A percentile compares a stretch with the other conserved stretches of the same genome.
These are phyloP conservation scores for Plectosphaerella cucumerina DNA, from an alignment of 2,329 filamentous ascomycete species.

Conservation along the genomic window DNA sequence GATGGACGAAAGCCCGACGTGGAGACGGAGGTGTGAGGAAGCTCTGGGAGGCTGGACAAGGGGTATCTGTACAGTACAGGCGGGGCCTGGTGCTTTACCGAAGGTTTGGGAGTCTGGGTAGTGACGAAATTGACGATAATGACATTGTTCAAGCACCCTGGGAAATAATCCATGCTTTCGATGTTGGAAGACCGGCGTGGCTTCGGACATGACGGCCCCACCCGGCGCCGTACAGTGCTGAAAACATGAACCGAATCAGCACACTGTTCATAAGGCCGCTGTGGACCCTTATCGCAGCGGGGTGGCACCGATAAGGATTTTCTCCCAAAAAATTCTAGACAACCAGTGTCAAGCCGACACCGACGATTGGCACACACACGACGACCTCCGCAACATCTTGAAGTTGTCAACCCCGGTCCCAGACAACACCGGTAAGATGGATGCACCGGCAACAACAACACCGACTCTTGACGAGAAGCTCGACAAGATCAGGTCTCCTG, in stretches of 20 bases:
- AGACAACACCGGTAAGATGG: constrained; percentile 33
- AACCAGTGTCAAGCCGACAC: neutral
- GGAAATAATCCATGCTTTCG: too few relatives aligned
- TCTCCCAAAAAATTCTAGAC: constrained; percentile 13
- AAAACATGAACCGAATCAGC: too few relatives aligned
- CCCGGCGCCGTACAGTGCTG: too few relatives aligned
- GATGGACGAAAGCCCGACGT: constrained; percentile 82
- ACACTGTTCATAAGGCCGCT: too few relatives aligned
- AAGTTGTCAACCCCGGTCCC: constrained; percentile 2
- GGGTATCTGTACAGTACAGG: neutral
- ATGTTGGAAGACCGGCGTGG: too few relatives aligned
- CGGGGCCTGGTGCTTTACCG: too few relatives aligned
- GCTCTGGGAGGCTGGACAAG: neutral
- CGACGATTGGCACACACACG: constrained; percentile 3
- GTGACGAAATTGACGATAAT: too few relatives aligned
- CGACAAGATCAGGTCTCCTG: constrained; percentile 94
- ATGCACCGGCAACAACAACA: constrained; percentile 22
- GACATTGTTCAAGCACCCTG: too few relatives aligned
- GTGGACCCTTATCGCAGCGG: constrained; percentile 10
- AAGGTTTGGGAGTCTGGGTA: too few relatives aligned
- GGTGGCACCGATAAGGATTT: constrained; percentile 15
- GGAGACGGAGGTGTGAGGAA: constrained; percentile 65
- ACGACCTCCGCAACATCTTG: constrained; percentile 5
- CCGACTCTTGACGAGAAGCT: constrained; percentile 77
- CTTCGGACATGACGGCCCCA: too few relatives aligned